Base-by-base conservation (phyloP, 2,329 filamentous ascomycete species). In the Lizonia empirigonia region DNA sequence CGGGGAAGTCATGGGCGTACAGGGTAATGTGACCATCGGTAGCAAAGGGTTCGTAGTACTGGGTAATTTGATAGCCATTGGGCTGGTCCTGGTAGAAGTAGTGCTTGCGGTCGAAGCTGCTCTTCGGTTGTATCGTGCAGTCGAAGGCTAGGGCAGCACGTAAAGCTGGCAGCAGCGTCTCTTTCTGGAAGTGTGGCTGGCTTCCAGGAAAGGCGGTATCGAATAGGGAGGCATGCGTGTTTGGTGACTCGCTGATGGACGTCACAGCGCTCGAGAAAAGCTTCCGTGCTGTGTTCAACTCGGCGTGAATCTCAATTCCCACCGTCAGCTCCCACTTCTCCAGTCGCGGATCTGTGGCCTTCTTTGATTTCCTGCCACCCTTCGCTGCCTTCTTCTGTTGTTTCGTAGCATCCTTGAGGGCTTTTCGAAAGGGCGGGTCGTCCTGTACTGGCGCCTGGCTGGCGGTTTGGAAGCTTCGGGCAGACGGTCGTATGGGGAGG, bases 21-120 rank as follows among this genome's bases (percentile, higher is more conserved):
- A 99, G 78, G 0, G 79, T 82, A n/a, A 97, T 78, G 30, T 78
- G 75, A 1, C 94, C 94, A 63, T 91, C 80, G 53, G 80, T 84
- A 4, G 84, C 85, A 60, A 86, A 86, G 0, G 85, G 84, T 78
- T 80, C 79, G 72, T 97, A 97, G 76, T 93, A 97, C 70, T 99
- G 94, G 1, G 94, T 99, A 57, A 99, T 96, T 73, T 99, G 94
- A 73, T 99, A 99, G 0, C 94, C 94, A 0, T 90, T 84, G 0
- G 94, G 94, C 74, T 99, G 94, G 73, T 99, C 94, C 84, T 94
- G 96, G 78, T 97, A 96, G 74, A 99, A 97, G 75, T 99, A 99
- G 74, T 99, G 94, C 73, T 99, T 99, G 58, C 94, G 83, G 74
- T 99, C 94, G 76, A 97, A 99, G 45, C 84, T 85, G 72, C 91